Conservation (phyloP, 75 land plant species). For the Ceratopteris richardii region DNA sequence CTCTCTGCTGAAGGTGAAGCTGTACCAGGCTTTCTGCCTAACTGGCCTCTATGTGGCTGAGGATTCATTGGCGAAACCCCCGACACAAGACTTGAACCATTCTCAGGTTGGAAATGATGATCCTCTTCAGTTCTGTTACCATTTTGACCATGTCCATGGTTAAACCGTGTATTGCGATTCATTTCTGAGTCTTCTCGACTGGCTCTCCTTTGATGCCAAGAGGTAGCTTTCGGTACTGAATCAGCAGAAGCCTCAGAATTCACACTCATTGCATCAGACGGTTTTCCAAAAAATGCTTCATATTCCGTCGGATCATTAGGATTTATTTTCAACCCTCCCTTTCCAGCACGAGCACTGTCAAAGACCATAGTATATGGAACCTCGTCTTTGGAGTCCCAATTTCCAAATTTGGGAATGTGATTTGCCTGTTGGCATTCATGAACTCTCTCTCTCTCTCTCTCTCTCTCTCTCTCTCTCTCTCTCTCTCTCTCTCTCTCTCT, state of each 20-base stretch:
- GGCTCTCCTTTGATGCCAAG: constrained; percentile 1
- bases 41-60: not conserved
- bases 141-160: constrained; percentile 1
- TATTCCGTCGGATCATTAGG: constrained; percentile 18
- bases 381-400: constrained; percentile 20
- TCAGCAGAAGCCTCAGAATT: not conserved
- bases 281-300: constrained; percentile 3
- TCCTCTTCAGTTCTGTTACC: not conserved
- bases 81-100: not conserved
- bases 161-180: no score
- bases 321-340: constrained; percentile 9
- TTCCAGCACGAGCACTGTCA: constrained; percentile 16
- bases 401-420: constrained; percentile 18
- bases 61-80: constrained; percentile 2
- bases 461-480: no score
- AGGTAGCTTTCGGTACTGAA: not conserved
- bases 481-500: no score
- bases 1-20: constrained; percentile 10
- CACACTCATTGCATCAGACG: not conserved
- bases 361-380: constrained; percentile 16
- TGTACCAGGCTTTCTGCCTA: constrained; percentile 2
- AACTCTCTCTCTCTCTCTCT: no score
- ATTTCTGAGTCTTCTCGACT: constrained; percentile 1
- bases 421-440: not conserved
- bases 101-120: not conserved